Conservation (phyloP, 805 yeast species). For the Lipomyces starkeyi region DNA sequence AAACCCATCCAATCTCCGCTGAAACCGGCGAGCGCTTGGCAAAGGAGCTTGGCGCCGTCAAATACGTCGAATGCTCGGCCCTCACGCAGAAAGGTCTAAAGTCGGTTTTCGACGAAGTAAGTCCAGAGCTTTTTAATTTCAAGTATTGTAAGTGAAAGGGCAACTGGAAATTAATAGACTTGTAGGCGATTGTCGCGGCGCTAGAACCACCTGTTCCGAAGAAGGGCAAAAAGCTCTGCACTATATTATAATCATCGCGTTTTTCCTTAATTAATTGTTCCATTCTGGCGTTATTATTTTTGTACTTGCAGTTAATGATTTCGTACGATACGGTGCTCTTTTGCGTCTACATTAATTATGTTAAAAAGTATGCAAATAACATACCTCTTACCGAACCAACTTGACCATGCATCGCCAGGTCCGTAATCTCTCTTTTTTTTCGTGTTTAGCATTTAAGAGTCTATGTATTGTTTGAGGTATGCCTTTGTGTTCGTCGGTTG, state of each 20-base stretch:
- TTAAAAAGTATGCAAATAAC: background rate
- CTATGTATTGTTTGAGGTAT: background rate
- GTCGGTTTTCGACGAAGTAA: constrained; percentile 88
- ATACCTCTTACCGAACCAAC: background rate
- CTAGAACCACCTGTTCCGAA: constrained; percentile 94
- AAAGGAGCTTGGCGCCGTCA: constrained; percentile 91
- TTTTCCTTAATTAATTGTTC: background rate
- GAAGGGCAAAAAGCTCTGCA: constrained; percentile 59
- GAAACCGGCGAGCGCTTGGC: constrained; percentile 94
- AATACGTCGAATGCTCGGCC: constrained; percentile 97
- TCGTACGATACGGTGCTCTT: background rate
- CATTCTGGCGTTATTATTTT: constrained; percentile 1
- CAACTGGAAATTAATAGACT: background rate
- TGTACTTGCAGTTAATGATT: background rate
- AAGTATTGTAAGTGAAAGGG: background rate
- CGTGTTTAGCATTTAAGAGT: background rate
- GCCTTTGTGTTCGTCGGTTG: background rate
- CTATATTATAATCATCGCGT: constrained; percentile 23
- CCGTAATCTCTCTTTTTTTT: background rate
- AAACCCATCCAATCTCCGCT: constrained; percentile 79
- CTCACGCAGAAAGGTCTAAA: constrained; percentile 95
- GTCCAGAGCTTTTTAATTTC: constrained; percentile 4
- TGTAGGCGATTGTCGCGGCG: constrained; percentile 91
- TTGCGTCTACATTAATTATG: background rate
- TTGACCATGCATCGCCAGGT: background rate